phyloP scores from a whole-genome alignment of 805 yeast genomes.

The Cyberlindnera maritima region DNA sequence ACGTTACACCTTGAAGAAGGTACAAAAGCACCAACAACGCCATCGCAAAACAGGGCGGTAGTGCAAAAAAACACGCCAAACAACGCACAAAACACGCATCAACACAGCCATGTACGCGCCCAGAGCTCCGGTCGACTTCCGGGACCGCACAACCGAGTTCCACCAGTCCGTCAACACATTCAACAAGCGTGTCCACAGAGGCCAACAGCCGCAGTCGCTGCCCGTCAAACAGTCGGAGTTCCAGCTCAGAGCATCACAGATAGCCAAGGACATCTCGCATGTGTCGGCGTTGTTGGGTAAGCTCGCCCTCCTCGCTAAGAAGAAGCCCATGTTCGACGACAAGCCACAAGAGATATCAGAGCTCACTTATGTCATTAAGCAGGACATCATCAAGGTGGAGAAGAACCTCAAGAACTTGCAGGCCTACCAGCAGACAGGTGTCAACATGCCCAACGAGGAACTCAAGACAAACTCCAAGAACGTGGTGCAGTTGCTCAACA shows the following conservation, averaged over 20 bases:
- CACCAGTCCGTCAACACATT: slow-evolving; percentile 84
- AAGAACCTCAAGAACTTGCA: slow-evolving; percentile 64
- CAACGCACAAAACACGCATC: too few relatives aligned
- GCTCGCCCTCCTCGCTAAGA: slow-evolving; percentile 78
- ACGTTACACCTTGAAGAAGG: too few relatives aligned
- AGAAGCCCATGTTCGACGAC: slow-evolving; percentile 91
- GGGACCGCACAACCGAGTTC: slow-evolving; percentile 89
- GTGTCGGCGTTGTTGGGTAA: slow-evolving; percentile 80
- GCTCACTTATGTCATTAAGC: slow-evolving; percentile 74
- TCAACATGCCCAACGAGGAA: slow-evolving; percentile 41
- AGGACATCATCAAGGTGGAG: slow-evolving; percentile 81
- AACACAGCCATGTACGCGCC: slow-evolving; percentile 18
- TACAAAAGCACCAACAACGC: too few relatives aligned
- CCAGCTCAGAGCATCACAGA: slow-evolving; percentile 66
- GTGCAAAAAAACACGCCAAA: too few relatives aligned
- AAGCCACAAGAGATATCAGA: slow-evolving; percentile 92
- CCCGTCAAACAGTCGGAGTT: slow-evolving; percentile 43
- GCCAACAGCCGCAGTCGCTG: slow-evolving; percentile 14
- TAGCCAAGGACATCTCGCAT: slow-evolving; percentile 86
- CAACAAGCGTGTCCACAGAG: slow-evolving; percentile 52
- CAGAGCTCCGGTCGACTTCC: slow-evolving; percentile 34
- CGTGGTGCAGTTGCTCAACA: slow-evolving; percentile 82
- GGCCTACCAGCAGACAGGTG: slow-evolving; percentile 41
- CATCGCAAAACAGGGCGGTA: too few relatives aligned
- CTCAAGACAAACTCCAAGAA: slow-evolving; percentile 77